These are phyloP conservation scores for Suzukiozyma palmioleophila DNA, from an alignment of 1,139 yeast genomes.

Conservation along the genomic window DNA sequence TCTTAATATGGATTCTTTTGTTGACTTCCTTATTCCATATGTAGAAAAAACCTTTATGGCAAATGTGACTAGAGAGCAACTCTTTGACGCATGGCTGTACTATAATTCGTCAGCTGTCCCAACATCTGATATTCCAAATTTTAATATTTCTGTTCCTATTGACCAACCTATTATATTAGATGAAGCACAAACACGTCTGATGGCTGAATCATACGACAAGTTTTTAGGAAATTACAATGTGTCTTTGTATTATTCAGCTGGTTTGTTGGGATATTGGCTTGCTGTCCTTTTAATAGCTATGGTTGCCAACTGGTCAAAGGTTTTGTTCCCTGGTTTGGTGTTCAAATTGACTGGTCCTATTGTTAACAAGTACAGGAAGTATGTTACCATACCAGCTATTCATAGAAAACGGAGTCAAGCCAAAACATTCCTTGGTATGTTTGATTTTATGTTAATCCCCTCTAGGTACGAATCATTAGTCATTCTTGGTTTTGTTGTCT, in stretches of 20 bases:
- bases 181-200: neutral
- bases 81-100: slow-evolving; percentile 13
- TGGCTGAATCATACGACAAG: slow-evolving; percentile 21
- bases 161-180: slow-evolving; percentile 22
- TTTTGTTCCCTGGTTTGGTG: slow-evolving; percentile 11
- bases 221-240: slow-evolving; percentile 34
- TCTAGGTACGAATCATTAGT: slow-evolving; percentile 48
- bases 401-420: slow-evolving; percentile 22
- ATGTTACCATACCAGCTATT: slow-evolving; percentile 29
- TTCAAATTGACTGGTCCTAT: slow-evolving; percentile 3
- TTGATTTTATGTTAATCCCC: slow-evolving; percentile 40
- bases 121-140: slow-evolving; percentile 17
- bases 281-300: slow-evolving; percentile 12
- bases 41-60: slow-evolving; percentile 16
- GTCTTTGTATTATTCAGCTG: slow-evolving; percentile 15
- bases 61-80: slow-evolving; percentile 8
- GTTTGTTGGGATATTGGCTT: slow-evolving; percentile 15
- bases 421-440: slow-evolving; percentile 15
- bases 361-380: slow-evolving; percentile 21
- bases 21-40: slow-evolving; percentile 28
- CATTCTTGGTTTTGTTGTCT: slow-evolving; percentile 34
- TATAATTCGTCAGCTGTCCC: slow-evolving; percentile 17
- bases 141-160: slow-evolving; percentile 17
- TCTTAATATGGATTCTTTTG: slow-evolving; percentile 12
- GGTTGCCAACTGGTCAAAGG: slow-evolving; percentile 13